A percentile compares a stretch with the other conserved stretches of the same genome.
Evolutionary conservation across 345 rosid genomes (phyloP).

Genomic region (Cardamine chenopodiifolia): DNA sequence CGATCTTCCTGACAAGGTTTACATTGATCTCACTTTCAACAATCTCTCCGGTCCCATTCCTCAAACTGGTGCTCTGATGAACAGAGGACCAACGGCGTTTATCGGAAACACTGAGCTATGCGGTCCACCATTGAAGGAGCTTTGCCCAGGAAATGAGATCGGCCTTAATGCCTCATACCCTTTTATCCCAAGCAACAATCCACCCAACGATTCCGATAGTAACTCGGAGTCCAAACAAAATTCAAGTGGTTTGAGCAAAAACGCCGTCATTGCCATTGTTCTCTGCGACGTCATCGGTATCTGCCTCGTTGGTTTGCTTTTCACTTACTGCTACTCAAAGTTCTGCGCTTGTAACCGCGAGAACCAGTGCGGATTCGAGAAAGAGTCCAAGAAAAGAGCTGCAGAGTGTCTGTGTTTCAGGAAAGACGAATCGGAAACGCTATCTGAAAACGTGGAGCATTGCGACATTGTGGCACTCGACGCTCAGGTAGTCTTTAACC

Average conservation of each 20-base stretch:
- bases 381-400: constrained; percentile 57
- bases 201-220: constrained; percentile 48
- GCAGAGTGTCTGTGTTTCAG: constrained; percentile 71
- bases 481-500: constrained; percentile 75
- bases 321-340: constrained; percentile 80
- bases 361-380: constrained; percentile 54
- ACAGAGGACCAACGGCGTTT: constrained; percentile 93
- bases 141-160: constrained; percentile 57
- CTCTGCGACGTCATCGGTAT: constrained; percentile 84
- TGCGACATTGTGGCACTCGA: constrained; percentile 79
- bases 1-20: constrained; percentile 90
- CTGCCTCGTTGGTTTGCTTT: constrained; percentile 79
- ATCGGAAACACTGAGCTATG: constrained; percentile 86
- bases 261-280: constrained; percentile 65
- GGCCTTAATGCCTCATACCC: constrained; percentile 70
- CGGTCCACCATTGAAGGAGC: constrained; percentile 84
- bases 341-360: constrained; percentile 55
- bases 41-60: constrained; percentile 94
- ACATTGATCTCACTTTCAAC: constrained; percentile 84
- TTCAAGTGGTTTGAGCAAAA: constrained; percentile 64
- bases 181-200: constrained; percentile 61
- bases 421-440: constrained; percentile 77
- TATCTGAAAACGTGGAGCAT: constrained; percentile 76
- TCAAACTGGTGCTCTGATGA: constrained; percentile 91
- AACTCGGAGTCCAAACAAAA: constrained; percentile 47